phyloP scores from a whole-genome alignment of 345 rosid genomes.

The Pelargonium nanum region DNA sequence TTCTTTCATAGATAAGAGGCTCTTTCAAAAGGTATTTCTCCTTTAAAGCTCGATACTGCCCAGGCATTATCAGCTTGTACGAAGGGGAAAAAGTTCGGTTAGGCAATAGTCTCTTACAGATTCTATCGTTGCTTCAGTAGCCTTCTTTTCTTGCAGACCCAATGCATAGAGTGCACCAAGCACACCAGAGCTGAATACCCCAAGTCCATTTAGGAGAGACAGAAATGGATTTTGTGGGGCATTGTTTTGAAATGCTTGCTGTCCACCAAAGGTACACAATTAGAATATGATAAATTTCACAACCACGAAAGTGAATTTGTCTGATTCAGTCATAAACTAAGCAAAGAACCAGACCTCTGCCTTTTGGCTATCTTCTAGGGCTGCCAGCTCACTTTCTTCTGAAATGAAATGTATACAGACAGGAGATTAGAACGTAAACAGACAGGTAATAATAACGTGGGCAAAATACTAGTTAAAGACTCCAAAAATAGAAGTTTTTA shows the following conservation, averaged over 20 bases:
- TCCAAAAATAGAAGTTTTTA: not conserved
- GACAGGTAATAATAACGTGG: not conserved
- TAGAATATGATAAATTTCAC: conserved; percentile 4
- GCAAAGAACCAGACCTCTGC: conserved; percentile 41
- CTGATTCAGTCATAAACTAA: conserved; percentile 12
- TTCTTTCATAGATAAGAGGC: not conserved
- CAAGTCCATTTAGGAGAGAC: conserved; percentile 65
- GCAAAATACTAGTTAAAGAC: not conserved
- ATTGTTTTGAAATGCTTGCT: conserved; percentile 32
- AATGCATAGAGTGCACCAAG: conserved; percentile 85
- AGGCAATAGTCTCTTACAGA: conserved; percentile 40
- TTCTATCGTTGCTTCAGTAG: conserved; percentile 43
- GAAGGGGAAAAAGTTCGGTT: too few relatives aligned
- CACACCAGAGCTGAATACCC: conserved; percentile 58
- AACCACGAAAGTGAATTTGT: conserved; percentile 1
- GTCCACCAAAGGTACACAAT: conserved; percentile 14
- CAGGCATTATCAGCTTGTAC: too few relatives aligned
- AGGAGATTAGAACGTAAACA: not conserved
- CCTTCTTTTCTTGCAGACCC: conserved; percentile 48
- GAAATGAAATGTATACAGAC: conserved; percentile 18
- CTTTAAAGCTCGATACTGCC: too few relatives aligned
- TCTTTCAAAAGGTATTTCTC: conserved; percentile 1
- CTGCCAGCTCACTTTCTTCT: conserved; percentile 35
- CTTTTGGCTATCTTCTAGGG: conserved; percentile 24
- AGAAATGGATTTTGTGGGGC: conserved; percentile 45